Evolutionary conservation across 768 basidiomycete genomes (phyloP).

Genomic region (Mycena vulgaris): DNA sequence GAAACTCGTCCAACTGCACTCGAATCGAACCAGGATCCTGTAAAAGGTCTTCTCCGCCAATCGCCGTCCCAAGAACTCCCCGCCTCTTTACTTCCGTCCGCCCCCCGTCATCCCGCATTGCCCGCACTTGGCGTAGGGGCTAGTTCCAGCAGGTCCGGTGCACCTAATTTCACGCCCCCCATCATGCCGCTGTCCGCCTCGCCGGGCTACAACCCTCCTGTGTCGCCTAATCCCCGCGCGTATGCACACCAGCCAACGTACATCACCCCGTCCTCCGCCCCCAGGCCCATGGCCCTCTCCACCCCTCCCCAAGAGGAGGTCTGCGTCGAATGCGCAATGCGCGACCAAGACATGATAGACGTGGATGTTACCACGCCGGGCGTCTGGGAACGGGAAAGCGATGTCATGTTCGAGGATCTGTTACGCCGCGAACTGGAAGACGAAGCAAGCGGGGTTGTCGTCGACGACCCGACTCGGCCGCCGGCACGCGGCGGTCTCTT

Average conservation of each 20-base stretch:
- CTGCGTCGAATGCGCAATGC: slow-evolving; percentile 98
- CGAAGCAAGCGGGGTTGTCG: slow-evolving; percentile 64
- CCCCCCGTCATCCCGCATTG: slow-evolving; percentile 64
- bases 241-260: slow-evolving; percentile 61
- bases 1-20: slow-evolving; percentile 50
- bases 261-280: slow-evolving; percentile 56
- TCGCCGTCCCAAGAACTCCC: slow-evolving; percentile 43
- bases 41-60: slow-evolving; percentile 44
- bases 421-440: slow-evolving; percentile 81
- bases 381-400: slow-evolving; percentile 93
- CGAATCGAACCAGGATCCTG: slow-evolving; percentile 43
- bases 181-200: slow-evolving; percentile 73
- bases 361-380: slow-evolving; percentile 90
- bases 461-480: slow-evolving; percentile 71
- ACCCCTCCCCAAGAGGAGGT: slow-evolving; percentile 82
- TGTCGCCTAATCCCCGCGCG: slow-evolving; percentile 76
- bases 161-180: slow-evolving; percentile 56
- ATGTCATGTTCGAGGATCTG: slow-evolving; percentile 85
- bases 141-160: slow-evolving; percentile 45
- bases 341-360: slow-evolving; percentile 98
- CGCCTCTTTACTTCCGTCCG: slow-evolving; percentile 54
- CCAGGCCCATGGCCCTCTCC: slow-evolving; percentile 61
- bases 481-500: slow-evolving; percentile 77
- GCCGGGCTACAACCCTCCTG: slow-evolving; percentile 73
- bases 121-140: slow-evolving; percentile 51